These are phyloP conservation scores for Geotrichum macrosporum DNA, from an alignment of 1,139 yeast genomes.

Conservation along the genomic window DNA sequence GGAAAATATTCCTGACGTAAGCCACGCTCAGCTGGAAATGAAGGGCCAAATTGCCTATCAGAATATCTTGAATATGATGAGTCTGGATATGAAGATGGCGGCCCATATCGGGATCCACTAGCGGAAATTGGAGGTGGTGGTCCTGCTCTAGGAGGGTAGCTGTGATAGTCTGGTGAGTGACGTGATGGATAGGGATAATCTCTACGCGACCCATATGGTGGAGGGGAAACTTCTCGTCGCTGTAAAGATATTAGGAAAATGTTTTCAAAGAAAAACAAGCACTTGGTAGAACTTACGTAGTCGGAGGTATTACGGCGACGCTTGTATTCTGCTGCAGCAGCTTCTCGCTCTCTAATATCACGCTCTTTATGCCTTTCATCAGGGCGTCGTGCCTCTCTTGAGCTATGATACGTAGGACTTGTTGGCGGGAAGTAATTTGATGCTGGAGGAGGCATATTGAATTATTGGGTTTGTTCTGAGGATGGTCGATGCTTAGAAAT, in stretches of 20 bases:
- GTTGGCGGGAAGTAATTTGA: constrained; percentile 10
- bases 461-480: no score
- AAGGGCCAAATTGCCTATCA: constrained; percentile 6
- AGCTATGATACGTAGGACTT: constrained; percentile 7
- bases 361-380: constrained; percentile 12
- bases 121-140: constrained; percentile 6
- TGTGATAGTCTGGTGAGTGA: constrained; percentile 3
- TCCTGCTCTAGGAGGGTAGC: constrained; percentile 6
- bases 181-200: constrained; percentile 8
- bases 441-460: not conserved
- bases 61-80: constrained; percentile 9
- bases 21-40: constrained; percentile 22
- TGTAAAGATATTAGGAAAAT: not conserved
- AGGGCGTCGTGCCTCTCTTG: constrained; percentile 2
- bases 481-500: no score
- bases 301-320: constrained; percentile 27
- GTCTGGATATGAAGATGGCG: constrained; percentile 6
- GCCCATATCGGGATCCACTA: constrained; percentile 5
- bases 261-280: not conserved
- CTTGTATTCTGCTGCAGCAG: constrained; percentile 28
- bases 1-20: constrained; percentile 12
- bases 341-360: constrained; percentile 19
- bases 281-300: constrained; percentile 20
- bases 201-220: constrained; percentile 9
- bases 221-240: constrained; percentile 10